phyloP scores from a whole-genome alignment of 2,329 filamentous ascomycete species.

The Colletotrichum sp. region DNA sequence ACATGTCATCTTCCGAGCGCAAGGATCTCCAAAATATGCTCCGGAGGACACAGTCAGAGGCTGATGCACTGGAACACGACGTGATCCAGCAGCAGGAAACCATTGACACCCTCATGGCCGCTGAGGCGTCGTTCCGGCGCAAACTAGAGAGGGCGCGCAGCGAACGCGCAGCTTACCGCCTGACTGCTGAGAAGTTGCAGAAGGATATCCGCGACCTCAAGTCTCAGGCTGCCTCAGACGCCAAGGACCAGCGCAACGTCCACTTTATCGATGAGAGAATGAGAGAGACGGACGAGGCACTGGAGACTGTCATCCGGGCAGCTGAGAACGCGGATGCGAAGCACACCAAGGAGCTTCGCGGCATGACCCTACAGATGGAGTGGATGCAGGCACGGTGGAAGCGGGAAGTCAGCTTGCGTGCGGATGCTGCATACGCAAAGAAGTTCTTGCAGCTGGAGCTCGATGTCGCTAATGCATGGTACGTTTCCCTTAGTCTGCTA shows the following conservation, averaged over 20 bases:
- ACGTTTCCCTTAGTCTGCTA: slow-evolving; percentile 49
- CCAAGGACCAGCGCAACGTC: slow-evolving; percentile 29
- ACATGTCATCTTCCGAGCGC: slow-evolving; percentile 40
- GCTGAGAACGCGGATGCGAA: slow-evolving; percentile 68
- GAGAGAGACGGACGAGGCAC: slow-evolving; percentile 52
- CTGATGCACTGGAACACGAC: slow-evolving; percentile 74
- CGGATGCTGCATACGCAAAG: slow-evolving; percentile 86
- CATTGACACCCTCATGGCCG: slow-evolving; percentile 60
- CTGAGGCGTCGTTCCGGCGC: slow-evolving; percentile 65
- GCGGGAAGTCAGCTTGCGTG: slow-evolving; percentile 80
- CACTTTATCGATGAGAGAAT: slow-evolving; percentile 34
- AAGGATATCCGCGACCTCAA: slow-evolving; percentile 54
- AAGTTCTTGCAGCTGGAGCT: slow-evolving; percentile 80
- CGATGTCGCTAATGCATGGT: slow-evolving; percentile 89
- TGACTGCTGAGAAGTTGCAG: slow-evolving; percentile 60
- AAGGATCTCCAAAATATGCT: slow-evolving; percentile 65
- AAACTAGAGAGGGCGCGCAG: slow-evolving; percentile 75
- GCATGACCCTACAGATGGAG: slow-evolving; percentile 86
- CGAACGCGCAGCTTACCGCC: slow-evolving; percentile 63
- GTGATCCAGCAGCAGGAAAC: slow-evolving; percentile 72
- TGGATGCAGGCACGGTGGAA: slow-evolving; percentile 85
- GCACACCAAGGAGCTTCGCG: slow-evolving; percentile 79
- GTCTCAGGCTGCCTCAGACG: slow-evolving; percentile 40
- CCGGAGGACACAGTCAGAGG: slow-evolving; percentile 66
- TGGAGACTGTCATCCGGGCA: slow-evolving; percentile 63